These are phyloP conservation scores for Boletellus deceptivus DNA, from an alignment of 1,284 basidiomycete genomes.

Conservation along the genomic window DNA sequence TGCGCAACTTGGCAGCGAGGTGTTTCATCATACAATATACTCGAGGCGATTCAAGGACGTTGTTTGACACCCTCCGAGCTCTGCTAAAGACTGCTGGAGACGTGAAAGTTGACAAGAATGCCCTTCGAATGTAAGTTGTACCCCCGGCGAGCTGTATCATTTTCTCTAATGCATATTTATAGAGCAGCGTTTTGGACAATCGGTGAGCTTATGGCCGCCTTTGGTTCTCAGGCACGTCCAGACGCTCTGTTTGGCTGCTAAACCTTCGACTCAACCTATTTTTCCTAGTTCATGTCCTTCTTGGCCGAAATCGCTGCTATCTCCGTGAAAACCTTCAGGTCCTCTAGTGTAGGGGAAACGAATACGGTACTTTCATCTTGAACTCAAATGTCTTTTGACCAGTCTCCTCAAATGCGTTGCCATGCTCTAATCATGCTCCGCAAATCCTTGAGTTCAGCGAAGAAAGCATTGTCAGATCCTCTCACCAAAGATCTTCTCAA, in stretches of 20 bases:
- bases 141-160: conserved; percentile 4
- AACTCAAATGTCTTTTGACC: conserved; percentile 7
- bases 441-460: conserved; percentile 76
- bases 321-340: conserved; percentile 65
- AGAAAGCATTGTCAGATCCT: conserved; percentile 80
- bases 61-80: conserved; percentile 86
- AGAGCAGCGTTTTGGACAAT: conserved; percentile 80
- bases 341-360: conserved; percentile 57
- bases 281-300: conserved; percentile 84
- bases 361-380: background rate
- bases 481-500: conserved; percentile 84
- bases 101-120: conserved; percentile 66
- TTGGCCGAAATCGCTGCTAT: conserved; percentile 79
- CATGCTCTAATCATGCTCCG: conserved; percentile 78
- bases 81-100: conserved; percentile 76
- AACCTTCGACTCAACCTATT: background rate
- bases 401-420: conserved; percentile 81
- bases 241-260: background rate
- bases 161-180: conserved; percentile 8
- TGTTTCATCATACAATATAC: conserved; percentile 79
- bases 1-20: conserved; percentile 77
- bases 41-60: conserved; percentile 76
- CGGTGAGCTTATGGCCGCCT: conserved; percentile 83
- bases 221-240: conserved; percentile 74
- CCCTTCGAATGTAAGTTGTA: conserved; percentile 61